Evolutionary conservation across 306 rosid genomes (phyloP), one percentile per base, ranked within the genome.

Genomic region (Phaseolus lunatus): DNA sequence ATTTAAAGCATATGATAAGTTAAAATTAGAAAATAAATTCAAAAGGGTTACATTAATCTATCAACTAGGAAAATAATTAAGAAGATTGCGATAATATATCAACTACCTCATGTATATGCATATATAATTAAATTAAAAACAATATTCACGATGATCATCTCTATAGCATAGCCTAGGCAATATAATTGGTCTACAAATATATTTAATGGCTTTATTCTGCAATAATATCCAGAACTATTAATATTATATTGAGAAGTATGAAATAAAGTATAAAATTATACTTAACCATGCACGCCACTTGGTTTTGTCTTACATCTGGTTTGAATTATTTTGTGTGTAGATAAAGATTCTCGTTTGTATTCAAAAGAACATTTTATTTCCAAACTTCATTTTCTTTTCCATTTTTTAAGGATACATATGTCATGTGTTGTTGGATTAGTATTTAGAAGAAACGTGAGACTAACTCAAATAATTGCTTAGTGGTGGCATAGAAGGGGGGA

Each of bases 401-500:
- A 19, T 43, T 63, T 37, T 70, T 53, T 63, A 53, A 63, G 62
- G 48, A 44, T 48, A 20, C 80, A 10, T 35, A 20, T 19, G 72
- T 9, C 61, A 47, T 31, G 75, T 50, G 61, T 39, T 27, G 1
- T 3, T 29, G 56, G 58, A 76, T 63, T 61, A 62, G 43, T 62
- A 43, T 29, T 10, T 44, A 29, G 19, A 19, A 39, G 45, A 52
- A 58, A 39, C 45, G 20, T 26, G 26, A 76, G 35, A 61, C 52
- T 19, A 26, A 27, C 39, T 59, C 61, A 59, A 78, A 82, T 61
- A 61, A 50, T 49, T 69, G 52, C 73, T 81, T 63, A 41, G 59
- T 68, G 56, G 27, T 47, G 52, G 47, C 48, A 66, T 23, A 57
- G 19, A 48, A 10, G 52, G 54, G 74, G 39, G 73, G 69, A 37